Evolutionary conservation across 2,329 filamentous ascomycete species (phyloP).

Genomic region (Talaromyces sp.): DNA sequence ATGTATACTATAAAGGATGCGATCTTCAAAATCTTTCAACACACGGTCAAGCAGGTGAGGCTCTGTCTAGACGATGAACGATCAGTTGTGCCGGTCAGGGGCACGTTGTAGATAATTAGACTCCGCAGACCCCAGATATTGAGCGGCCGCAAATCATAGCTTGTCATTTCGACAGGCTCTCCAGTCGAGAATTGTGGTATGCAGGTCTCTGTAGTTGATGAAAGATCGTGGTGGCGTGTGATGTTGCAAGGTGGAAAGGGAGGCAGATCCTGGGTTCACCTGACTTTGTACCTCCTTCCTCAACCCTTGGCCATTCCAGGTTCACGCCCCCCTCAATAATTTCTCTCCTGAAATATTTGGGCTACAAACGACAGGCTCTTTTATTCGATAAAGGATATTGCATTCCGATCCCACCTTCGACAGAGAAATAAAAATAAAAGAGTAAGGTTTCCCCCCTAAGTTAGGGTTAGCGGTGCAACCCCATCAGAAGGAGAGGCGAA

Average conservation of each 20-base stretch:
- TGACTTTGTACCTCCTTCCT: not conserved
- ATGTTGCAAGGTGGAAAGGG: not conserved
- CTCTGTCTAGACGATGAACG: not conserved
- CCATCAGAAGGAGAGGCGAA: too few species aligned
- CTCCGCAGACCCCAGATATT: not conserved
- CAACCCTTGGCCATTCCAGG: not conserved
- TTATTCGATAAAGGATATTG: not conserved
- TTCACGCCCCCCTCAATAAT: not conserved
- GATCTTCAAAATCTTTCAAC: too few species aligned
- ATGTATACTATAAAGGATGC: not conserved
- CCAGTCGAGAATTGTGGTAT: not conserved
- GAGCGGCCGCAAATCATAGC: not conserved
- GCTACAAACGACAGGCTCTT: not conserved
- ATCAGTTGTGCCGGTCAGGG: constrained; percentile 1
- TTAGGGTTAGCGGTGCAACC: not conserved
- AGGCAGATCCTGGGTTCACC: not conserved
- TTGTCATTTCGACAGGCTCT: not conserved
- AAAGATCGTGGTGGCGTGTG: not conserved
- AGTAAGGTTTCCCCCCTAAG: not conserved
- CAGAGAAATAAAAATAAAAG: not conserved
- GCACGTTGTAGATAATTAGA: not conserved
- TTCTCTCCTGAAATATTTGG: not conserved
- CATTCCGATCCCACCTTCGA: not conserved
- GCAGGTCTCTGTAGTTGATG: not conserved
- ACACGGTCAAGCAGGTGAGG: not conserved